Evolutionary conservation across 352 stramenopile species (phyloP).

Genomic region (Phytophthora sojae): DNA sequence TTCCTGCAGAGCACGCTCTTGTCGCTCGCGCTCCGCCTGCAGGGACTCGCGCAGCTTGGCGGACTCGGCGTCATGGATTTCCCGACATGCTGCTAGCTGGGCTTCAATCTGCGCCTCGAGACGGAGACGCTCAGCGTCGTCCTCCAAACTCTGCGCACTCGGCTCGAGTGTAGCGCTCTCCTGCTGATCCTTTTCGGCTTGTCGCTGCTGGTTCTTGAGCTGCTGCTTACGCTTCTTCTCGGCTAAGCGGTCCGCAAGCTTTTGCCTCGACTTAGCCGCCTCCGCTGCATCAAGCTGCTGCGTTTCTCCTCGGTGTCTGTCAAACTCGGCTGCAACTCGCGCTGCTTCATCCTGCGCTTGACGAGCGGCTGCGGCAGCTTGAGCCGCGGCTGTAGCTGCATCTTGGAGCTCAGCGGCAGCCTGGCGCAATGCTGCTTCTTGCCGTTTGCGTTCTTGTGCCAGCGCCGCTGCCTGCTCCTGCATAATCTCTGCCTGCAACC

Average conservation of each 20-base stretch:
- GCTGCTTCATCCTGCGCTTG: constrained; percentile 63
- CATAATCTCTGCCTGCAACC: constrained; percentile 40
- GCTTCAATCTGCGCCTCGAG: constrained; percentile 40
- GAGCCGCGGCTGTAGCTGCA: constrained; percentile 36
- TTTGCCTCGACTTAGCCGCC: constrained; percentile 56
- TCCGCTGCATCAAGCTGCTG: constrained; percentile 50
- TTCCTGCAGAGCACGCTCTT: constrained; percentile 64
- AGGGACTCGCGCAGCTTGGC: constrained; percentile 41
- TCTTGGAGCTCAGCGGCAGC: constrained; percentile 42
- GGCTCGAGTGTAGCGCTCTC: not conserved
- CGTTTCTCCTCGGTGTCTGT: constrained; percentile 55
- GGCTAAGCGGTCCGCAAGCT: constrained; percentile 69
- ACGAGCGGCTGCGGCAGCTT: constrained; percentile 52
- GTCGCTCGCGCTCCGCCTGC: constrained; percentile 47
- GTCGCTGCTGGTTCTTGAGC: constrained; percentile 19
- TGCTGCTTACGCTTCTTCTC: constrained; percentile 59
- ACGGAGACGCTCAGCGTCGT: constrained; percentile 31
- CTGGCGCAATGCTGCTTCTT: constrained; percentile 49
- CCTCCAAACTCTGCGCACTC: constrained; percentile 14
- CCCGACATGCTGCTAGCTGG: constrained; percentile 37
- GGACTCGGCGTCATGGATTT: constrained; percentile 35
- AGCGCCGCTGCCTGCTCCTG: constrained; percentile 35
- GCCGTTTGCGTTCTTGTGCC: constrained; percentile 49
- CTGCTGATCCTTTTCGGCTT: constrained; percentile 2
- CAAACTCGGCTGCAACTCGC: constrained; percentile 64